Evolutionary conservation across 2,329 filamentous ascomycete genomes (phyloP), one percentile per base, ranked within the genome.

Genomic region (Stenocarpella maydis): DNA sequence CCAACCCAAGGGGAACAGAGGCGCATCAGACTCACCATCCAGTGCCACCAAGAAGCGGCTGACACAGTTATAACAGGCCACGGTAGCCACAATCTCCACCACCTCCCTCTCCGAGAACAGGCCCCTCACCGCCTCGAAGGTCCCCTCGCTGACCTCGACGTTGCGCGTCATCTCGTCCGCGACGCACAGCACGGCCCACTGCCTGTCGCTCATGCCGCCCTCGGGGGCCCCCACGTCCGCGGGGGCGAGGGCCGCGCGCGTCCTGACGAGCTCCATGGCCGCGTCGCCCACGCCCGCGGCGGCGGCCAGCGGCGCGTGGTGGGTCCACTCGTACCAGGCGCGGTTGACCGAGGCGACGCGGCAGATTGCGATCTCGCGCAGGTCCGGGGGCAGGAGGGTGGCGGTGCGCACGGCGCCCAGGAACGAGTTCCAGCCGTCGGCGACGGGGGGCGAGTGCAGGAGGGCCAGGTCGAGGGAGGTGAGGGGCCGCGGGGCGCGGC

Each of bases 311-410:
- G 93, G 93, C 19, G 90, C 90, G 77, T 97, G 94, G 67, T 93
- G 88, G 43, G 82, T 87, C 93, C 92, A 97, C 79, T 97, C 94
- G 79, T 94, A 97, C 89, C 91, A 93, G 1, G 94, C 94, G 21
- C 86, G 80, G 80, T 97, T 97, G 75, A 93, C 86, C 19, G 91
- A 90, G 15, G 94, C 94, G 17, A 97, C 92, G 60, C 93, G 87
- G 75, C 89, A 93, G 74, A 97, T 95, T 73, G 92, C 91, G 21
- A 95, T 84, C 82, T 97, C 93, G 73, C 92, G 89, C 65, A 94
- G 76, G 74, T 87, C 84, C 60, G 83, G 85, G 4, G 80, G 67
- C 7, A 91, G 75, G 4, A 75, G 77, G 28, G 87, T 87, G 72
- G 81, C 80, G 50, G 87, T 88, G 72, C 89, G 86, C 41, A 91